Base-by-base conservation (phyloP, 495 filamentous ascomycete genomes). In the Rostrohypoxylon terebratum region DNA sequence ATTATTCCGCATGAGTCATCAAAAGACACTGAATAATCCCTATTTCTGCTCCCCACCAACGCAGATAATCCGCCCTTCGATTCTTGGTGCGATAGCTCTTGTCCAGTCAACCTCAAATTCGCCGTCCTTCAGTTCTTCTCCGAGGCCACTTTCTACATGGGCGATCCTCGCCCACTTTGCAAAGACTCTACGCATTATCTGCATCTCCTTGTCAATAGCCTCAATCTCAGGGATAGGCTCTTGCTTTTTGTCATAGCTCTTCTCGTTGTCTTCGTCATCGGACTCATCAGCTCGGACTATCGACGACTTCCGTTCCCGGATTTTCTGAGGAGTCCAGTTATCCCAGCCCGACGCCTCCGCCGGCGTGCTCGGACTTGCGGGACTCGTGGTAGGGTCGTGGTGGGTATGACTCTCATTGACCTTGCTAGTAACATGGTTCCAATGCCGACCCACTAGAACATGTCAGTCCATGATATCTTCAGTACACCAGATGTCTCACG, bases 21-120 rank as follows among this genome's bases (percentile, higher is more conserved):
- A 4, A 50, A 13, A 20, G n/a, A 8, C 3, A 6, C 16, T 16
- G 10, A 13, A 47, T 21, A 36, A 31, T 18, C 45, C 16, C 16
- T 69, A 72, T 20, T 53, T 50, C 20, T 72, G 60, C 61, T 75
- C 63, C 14, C 69, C 73, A 5, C 68, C 73, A 3, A 78, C 61
- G 13, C 74, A 75, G 18, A 76, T 53, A 23, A 96, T 95, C 16
- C 94, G 86, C 25, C 92, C 93, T 79, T 96, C 94, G 1, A 96
- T 63, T 58, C 82, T 86, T 20, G 94, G 94, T 21, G 89, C 86
- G 68, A 97, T 92, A 0, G 90, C 90, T 59, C 83, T 88, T 3
- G 94, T 95, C 94, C 94, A 97, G 50, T 88, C 81, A 9, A 91
- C 90, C 25, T 86, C 84, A 66, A 90, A 85, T 77, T 91, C 90